These are phyloP conservation scores for Trypanosoma grayi DNA, from an alignment of 208 protist species.

Conservation along the genomic window DNA sequence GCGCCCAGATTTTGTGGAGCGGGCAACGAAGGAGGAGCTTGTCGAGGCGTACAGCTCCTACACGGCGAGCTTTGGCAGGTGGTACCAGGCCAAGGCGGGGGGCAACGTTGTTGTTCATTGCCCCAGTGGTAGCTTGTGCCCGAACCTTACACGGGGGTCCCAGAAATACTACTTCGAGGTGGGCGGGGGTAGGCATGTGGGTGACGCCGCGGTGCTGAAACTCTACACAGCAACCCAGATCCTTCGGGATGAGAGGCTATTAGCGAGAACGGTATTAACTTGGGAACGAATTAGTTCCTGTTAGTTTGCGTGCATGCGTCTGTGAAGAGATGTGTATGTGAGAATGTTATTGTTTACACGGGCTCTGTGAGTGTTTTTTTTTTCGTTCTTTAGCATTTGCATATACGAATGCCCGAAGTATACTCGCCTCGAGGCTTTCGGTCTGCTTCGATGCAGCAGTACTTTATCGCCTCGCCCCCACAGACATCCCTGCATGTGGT, in stretches of 20 bases:
- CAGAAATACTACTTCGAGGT: conserved; percentile 26
- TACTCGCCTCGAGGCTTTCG: no score
- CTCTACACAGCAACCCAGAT: conserved; percentile 22
- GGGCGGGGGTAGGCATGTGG: conserved; percentile 3
- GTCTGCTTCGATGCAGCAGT: no score
- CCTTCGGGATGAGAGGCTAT: conserved; percentile 28
- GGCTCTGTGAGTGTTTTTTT: conserved; percentile 4
- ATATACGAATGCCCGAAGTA: no score
- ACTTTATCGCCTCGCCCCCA: no score
- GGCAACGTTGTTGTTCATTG: conserved; percentile 25
- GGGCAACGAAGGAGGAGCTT: conserved; percentile 50
- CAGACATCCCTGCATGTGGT: no score
- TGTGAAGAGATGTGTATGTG: no score
- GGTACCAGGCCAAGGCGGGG: conserved; percentile 33
- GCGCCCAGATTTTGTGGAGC: conserved; percentile 20
- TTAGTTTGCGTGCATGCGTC: background rate
- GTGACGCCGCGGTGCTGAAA: conserved; percentile 9
- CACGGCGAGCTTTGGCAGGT: conserved; percentile 57
- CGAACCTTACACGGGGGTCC: conserved; percentile 12
- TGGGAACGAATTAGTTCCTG: conserved; percentile 25
- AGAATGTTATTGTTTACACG: conserved; percentile 13
- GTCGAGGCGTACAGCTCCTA: conserved; percentile 67
- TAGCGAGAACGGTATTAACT: conserved; percentile 38
- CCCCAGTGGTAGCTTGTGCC: conserved; percentile 19
- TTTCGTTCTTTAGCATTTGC: no score